These are phyloP conservation scores for Aethionema arabicum DNA, from an alignment of 345 rosid genomes.

Conservation along the genomic window DNA sequence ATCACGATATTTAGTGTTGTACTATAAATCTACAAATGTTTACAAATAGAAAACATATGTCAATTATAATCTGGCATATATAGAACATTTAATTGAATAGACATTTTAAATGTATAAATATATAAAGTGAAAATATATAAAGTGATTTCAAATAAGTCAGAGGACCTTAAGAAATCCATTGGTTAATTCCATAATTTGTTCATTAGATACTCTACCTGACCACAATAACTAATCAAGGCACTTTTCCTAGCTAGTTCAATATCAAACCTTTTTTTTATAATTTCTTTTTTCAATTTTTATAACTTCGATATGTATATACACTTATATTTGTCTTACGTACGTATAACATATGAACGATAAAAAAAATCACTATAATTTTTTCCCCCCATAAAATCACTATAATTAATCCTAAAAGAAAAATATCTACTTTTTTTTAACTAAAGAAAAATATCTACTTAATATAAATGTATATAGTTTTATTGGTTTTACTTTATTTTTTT, in stretches of 20 bases:
- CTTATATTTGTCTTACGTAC: too few species aligned
- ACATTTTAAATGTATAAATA: conserved; percentile 12
- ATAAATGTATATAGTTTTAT: too few species aligned
- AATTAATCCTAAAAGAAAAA: too few species aligned
- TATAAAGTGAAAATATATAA: not conserved
- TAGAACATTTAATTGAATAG: conserved; percentile 4
- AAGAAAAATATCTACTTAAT: too few species aligned
- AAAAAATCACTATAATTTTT: too few species aligned
- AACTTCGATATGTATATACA: conserved; percentile 3
- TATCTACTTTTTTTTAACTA: too few species aligned
- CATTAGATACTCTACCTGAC: conserved; percentile 29
- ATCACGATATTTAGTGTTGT: not conserved
- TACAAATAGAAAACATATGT: conserved; percentile 12
- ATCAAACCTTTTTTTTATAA: not conserved
- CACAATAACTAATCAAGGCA: conserved; percentile 36
- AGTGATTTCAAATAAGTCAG: conserved; percentile 19
- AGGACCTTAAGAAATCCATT: conserved; percentile 32
- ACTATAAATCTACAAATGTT: not conserved
- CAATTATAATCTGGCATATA: conserved; percentile 3
- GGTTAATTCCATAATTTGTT: conserved; percentile 32
- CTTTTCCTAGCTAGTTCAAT: conserved; percentile 31
- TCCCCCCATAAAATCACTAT: too few species aligned
- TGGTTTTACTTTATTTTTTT: too few species aligned
- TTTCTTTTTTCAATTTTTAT: conserved; percentile 2
- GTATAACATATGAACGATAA: too few species aligned